phyloP scores from a whole-genome alignment of 495 filamentous ascomycete genomes.

The Diplogelasinospora grovesii region DNA sequence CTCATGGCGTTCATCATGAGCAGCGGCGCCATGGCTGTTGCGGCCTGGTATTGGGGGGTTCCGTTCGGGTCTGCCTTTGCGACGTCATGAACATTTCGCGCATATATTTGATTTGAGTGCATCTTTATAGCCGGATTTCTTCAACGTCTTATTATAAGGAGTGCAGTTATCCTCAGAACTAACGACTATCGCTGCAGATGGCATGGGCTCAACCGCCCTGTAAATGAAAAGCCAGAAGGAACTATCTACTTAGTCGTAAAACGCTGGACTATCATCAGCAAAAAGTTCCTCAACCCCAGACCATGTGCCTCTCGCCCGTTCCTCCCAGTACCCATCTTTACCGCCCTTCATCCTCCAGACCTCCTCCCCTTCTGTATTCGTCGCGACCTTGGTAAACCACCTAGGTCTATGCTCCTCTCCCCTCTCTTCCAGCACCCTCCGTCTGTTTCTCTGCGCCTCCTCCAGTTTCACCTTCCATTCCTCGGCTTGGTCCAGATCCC shows the following conservation, averaged over 20 bases:
- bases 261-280: no score
- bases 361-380: slow-evolving; percentile 53
- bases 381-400: slow-evolving; percentile 68
- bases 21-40: slow-evolving; percentile 63
- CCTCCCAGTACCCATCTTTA: slow-evolving; percentile 89
- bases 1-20: slow-evolving; percentile 82
- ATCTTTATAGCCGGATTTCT: neutral
- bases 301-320: slow-evolving; percentile 65
- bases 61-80: slow-evolving; percentile 34
- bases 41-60: slow-evolving; percentile 45
- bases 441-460: slow-evolving; percentile 71
- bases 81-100: no score
- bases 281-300: slow-evolving; percentile 67
- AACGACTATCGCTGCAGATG: no score
- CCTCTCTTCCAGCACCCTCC: slow-evolving; percentile 65
- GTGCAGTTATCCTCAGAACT: neutral
- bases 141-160: neutral
- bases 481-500: slow-evolving; percentile 79
- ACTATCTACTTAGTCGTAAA: no score
- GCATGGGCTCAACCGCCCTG: no score
- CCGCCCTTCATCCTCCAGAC: slow-evolving; percentile 75
- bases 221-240: no score
- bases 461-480: slow-evolving; percentile 74
- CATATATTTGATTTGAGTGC: neutral
- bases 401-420: slow-evolving; percentile 64